These are phyloP conservation scores for Neurospora sp. DNA, from an alignment of 495 filamentous ascomycete genomes.

Conservation along the genomic window DNA sequence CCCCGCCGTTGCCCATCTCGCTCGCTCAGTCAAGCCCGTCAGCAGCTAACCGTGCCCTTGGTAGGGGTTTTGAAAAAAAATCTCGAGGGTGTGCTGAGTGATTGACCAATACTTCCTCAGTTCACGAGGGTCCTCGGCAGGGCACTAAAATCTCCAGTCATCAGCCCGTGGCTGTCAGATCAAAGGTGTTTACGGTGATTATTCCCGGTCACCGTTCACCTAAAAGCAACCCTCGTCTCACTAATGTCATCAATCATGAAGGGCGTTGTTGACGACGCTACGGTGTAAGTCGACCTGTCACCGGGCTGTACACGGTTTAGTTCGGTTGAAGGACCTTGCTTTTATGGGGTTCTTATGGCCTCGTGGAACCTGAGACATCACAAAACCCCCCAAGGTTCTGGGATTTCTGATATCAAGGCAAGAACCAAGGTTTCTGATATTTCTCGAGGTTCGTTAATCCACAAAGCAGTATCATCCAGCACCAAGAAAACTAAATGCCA, in stretches of 20 bases:
- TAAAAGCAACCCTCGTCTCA: neutral
- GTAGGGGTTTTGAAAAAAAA: neutral
- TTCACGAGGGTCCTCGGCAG: neutral
- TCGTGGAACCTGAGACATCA: conserved; percentile 3
- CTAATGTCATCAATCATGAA: neutral
- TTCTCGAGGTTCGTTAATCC: neutral
- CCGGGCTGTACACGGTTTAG: neutral
- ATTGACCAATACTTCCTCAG: neutral
- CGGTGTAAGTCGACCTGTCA: neutral
- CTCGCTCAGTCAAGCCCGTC: neutral
- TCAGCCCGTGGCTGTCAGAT: neutral
- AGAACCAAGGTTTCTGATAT: neutral
- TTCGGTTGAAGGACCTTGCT: neutral
- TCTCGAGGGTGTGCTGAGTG: neutral
- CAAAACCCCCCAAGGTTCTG: neutral
- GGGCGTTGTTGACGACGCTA: neutral
- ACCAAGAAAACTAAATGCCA: neutral
- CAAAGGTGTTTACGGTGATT: neutral
- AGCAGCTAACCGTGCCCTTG: neutral
- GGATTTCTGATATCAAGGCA: neutral
- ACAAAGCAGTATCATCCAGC: neutral
- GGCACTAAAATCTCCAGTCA: neutral
- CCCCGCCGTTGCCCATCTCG: neutral
- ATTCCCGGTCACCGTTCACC: neutral
- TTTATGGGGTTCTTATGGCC: neutral